These are phyloP conservation scores for Cercophora scortea DNA, from an alignment of 495 filamentous ascomycete species.

Conservation along the genomic window DNA sequence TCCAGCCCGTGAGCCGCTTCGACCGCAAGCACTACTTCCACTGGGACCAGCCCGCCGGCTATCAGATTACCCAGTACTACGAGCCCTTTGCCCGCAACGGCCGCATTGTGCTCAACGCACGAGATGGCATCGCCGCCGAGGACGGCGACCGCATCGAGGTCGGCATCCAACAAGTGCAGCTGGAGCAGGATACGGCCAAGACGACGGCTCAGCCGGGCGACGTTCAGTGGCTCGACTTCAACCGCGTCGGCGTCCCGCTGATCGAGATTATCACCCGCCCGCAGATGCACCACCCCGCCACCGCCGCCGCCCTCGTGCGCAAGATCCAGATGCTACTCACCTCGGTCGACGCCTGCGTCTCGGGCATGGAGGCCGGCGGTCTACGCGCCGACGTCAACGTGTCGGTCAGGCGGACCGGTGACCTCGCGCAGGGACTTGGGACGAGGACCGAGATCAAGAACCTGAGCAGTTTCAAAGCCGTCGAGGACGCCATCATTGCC, in stretches of 20 bases:
- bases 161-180: slow-evolving; percentile 85
- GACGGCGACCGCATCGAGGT: slow-evolving; percentile 58
- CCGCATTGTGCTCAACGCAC: slow-evolving; percentile 54
- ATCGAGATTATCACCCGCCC: slow-evolving; percentile 94
- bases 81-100: slow-evolving; percentile 80
- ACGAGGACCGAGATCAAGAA: slow-evolving; percentile 98
- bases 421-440: slow-evolving; percentile 49
- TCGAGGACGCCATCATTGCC: slow-evolving; percentile 86
- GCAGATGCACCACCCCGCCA: slow-evolving; percentile 72
- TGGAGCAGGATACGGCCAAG: slow-evolving; percentile 97
- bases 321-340: slow-evolving; percentile 84
- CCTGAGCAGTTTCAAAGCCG: slow-evolving; percentile 84
- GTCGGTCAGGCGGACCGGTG: slow-evolving; percentile 55
- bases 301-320: slow-evolving; percentile 76
- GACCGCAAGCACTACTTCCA: slow-evolving; percentile 99
- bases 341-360: slow-evolving; percentile 70
- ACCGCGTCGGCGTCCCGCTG: slow-evolving; percentile 82
- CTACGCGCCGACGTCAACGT: slow-evolving; percentile 94
- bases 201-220: slow-evolving; percentile 68
- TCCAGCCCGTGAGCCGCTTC: slow-evolving; percentile 69
- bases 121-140: slow-evolving; percentile 73
- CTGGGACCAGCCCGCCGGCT: slow-evolving; percentile 91
- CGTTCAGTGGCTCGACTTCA: slow-evolving; percentile 83
- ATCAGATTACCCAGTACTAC: slow-evolving; percentile 96
- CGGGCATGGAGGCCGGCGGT: slow-evolving; percentile 90